Base-by-base conservation (phyloP, 257 asterid genomes). In the Echium plantagineum region DNA sequence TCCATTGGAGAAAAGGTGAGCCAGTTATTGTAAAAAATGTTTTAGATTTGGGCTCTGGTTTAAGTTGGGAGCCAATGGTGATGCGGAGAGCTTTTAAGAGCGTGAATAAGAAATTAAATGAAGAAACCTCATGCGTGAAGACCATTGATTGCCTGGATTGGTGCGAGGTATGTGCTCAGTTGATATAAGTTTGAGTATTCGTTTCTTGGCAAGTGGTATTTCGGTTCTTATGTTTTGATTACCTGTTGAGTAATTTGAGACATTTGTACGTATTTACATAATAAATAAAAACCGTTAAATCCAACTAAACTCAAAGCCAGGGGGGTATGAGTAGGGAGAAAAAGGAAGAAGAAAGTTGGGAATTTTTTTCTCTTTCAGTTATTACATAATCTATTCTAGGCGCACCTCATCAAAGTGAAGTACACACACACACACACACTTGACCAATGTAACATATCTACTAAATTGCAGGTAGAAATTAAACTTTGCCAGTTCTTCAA, bases 1-100 rank as follows among this genome's bases (percentile, higher is more conserved):
- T 72, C 87, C 96, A 87, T 62, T 87, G 96, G 96, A 77, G 80
- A 68, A 80, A 61, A 64, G 94, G 96, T 17, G 96, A 87, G 70
- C 96, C 96, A n/a, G 85, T 87, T 48, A 64, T 87, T 65, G 89
- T 87, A 63, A 75, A 81, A 70, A 76, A 85, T 60, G 72, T 75
- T 4, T 67, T 77, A 56, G 75, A 69, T 22, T 67, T 38, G 74
- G 82, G 83, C 51, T 75, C 87, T 28, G 96, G 91, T 66, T 94
- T 87, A 69, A 87, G 96, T 73, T 87, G 96, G 96, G 96, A 85
- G 74, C 96, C 96, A 20, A 77, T 72, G 79, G 96, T 87, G 71
- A 85, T 87, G 94, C 71, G 86, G 80, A 79, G 91, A 75, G 96
- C 96, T 66, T 81, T 87, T 70, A 87, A 80, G 71, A 73, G 31